Base-by-base conservation (phyloP, 1,284 basidiomycete genomes). In the Vanrija humicola region DNA sequence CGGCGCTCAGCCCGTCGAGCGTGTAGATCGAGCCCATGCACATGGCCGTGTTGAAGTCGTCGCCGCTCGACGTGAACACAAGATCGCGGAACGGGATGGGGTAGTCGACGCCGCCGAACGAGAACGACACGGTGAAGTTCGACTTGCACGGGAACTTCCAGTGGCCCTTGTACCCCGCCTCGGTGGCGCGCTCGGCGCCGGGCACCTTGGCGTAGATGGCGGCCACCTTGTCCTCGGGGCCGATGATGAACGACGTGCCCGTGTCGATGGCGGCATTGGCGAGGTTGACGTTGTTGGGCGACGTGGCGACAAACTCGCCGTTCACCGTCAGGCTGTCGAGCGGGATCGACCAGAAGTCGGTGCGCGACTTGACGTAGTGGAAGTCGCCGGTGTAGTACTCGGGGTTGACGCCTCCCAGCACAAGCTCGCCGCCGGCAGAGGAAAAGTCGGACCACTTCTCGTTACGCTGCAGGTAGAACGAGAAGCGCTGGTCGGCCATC, bases 171-270 rank as follows among this genome's bases (percentile, higher is more conserved):
- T 83, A 86, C 64, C 83, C 86, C 0, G 64, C 64, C 3, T 86
- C 86, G 0, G 82, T 81, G 48, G 86, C 86, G 1, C 82, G 70
- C 46, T 75, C 62, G 0, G 88, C 81, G 26, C 84, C 85, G 0
- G 87, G 85, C 50, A 98, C 90, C 57, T 86, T 83, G 1, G 82
- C 81, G 67, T 86, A 97, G 49, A 98, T 80, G 10, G 77, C 73
- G 0, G 82, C 74, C 45, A 95, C 83, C 50, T 80, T 78, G 9
- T 72, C 65, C 1, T 82, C 25, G 0, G 94, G 93, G 0, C 89
- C 91, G 9, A 89, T 92, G 48, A 97, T 82, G 43, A 96, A 84
- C 0, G 93, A 95, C 1, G 93, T 96, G 54, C 93, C 93, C 0
- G 78, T 97, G 63, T 81, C 79, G 64, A 81, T 76, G 16, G 70